Conservation (phyloP, 2,329 filamentous ascomycete species). For the Knoxdaviesia proteae region DNA sequence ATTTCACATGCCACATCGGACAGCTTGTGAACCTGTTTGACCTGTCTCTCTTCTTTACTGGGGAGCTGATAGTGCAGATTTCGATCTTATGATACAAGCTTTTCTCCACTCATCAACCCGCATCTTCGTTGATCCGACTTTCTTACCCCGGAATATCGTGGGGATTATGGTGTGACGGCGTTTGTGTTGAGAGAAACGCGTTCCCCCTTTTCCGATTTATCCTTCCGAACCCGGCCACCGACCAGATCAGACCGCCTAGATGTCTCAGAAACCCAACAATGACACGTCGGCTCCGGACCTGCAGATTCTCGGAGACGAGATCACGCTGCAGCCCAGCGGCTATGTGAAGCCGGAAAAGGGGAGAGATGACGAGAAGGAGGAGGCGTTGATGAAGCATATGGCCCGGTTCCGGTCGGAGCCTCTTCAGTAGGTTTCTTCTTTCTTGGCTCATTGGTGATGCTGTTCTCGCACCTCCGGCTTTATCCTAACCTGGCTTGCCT, state of each 20-base stretch:
- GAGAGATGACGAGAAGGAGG: constrained; percentile 34
- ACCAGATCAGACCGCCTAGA: background rate
- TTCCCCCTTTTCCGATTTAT: too few relatives aligned
- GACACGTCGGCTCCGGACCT: constrained; percentile 46
- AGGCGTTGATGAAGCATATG: constrained; percentile 61
- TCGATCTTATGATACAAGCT: too few relatives aligned
- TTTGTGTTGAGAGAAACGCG: too few relatives aligned
- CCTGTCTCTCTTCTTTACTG: too few relatives aligned
- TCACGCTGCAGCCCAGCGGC: constrained; percentile 55
- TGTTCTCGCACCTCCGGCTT: background rate
- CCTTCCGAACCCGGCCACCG: too few relatives aligned
- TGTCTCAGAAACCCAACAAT: constrained; percentile 6
- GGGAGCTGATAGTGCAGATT: too few relatives aligned
- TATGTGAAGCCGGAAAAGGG: constrained; percentile 30
- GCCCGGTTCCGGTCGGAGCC: constrained; percentile 61
- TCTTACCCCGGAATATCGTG: too few relatives aligned
- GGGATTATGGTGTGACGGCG: too few relatives aligned
- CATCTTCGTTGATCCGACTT: too few relatives aligned
- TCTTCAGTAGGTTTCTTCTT: constrained; percentile 24
- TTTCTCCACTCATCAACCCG: too few relatives aligned
- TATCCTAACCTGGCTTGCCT: background rate
- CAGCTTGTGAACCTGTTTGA: too few relatives aligned
- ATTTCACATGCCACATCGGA: too few relatives aligned
- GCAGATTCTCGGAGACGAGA: constrained; percentile 52
- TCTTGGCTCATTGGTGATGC: background rate